A percentile compares a stretch with the other conserved stretches of the same genome.
Conservation (phyloP, 805 yeast species). For the Geotrichum ghanense region DNA sequence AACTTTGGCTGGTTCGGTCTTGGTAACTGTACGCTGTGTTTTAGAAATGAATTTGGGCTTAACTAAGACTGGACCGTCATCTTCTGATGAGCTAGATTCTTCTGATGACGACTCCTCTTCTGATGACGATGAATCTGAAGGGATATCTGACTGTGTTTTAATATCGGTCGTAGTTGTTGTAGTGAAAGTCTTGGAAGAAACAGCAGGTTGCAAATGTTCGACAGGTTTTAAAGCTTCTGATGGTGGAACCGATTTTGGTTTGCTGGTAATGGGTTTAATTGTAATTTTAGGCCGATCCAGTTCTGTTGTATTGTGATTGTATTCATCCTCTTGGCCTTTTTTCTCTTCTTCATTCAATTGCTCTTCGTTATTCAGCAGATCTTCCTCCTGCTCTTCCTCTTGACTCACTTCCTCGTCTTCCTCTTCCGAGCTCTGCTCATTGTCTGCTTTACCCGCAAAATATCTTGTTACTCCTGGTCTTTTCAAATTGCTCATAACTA, state of each 20-base stretch:
- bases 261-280: background rate
- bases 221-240: no score
- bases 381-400: slow-evolving; percentile 14
- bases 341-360: slow-evolving; percentile 2
- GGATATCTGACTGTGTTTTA: no score
- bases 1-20: slow-evolving; percentile 6
- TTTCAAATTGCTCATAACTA: slow-evolving; percentile 1
- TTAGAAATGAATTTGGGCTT: slow-evolving; percentile 24
- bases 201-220: no score
- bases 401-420: slow-evolving; percentile 16
- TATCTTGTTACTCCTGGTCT: slow-evolving; percentile 12
- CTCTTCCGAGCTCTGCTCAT: slow-evolving; percentile 5
- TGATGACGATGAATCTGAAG: slow-evolving; percentile 1
- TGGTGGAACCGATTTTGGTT: background rate
- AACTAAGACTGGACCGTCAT: slow-evolving; percentile 7
- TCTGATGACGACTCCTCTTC: background rate
- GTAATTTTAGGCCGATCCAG: background rate
- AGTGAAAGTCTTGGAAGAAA: no score
- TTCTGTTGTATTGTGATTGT: no score
- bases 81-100: background rate
- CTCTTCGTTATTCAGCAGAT: slow-evolving; percentile 18
- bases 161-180: no score
- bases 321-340: no score
- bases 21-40: slow-evolving; percentile 15
- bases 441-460: slow-evolving; percentile 14